Evolutionary conservation across 768 basidiomycete genomes (phyloP).

Genomic region (Pulveroboletus sp.): DNA sequence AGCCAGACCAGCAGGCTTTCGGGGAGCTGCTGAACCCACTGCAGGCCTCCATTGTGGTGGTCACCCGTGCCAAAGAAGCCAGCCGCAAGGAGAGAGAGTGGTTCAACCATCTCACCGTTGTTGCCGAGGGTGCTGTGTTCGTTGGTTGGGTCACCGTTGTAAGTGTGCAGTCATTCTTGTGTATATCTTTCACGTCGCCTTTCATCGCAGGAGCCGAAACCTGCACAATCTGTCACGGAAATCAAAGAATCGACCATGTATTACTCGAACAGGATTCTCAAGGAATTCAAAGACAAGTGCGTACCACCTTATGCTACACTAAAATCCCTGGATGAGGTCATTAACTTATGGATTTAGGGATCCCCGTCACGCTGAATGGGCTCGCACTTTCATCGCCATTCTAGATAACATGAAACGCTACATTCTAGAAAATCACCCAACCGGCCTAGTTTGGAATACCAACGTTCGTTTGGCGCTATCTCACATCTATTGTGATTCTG

Average conservation of each 20-base stretch:
- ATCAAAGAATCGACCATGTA: slow-evolving; percentile 85
- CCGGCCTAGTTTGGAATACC: slow-evolving; percentile 87
- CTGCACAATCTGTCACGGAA: slow-evolving; percentile 74
- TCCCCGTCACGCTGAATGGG: slow-evolving; percentile 86
- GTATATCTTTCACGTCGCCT: background rate
- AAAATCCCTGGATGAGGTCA: background rate
- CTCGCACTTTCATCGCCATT: slow-evolving; percentile 61
- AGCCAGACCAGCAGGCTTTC: slow-evolving; percentile 66
- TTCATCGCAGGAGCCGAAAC: slow-evolving; percentile 59
- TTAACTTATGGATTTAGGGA: slow-evolving; percentile 53
- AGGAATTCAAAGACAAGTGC: slow-evolving; percentile 91
- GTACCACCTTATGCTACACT: slow-evolving; percentile 27
- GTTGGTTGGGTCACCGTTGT: slow-evolving; percentile 90
- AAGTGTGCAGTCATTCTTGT: slow-evolving; percentile 28
- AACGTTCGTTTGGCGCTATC: slow-evolving; percentile 45
- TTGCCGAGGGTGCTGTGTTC: slow-evolving; percentile 79
- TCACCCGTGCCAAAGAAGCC: slow-evolving; percentile 80
- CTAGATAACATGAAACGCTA: slow-evolving; percentile 82
- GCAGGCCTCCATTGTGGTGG: slow-evolving; percentile 66
- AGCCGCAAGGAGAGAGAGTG: slow-evolving; percentile 79
- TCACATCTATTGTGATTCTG: background rate
- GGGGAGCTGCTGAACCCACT: slow-evolving; percentile 64
- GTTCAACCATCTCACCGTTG: slow-evolving; percentile 73
- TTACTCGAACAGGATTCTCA: slow-evolving; percentile 87
- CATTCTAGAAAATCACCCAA: slow-evolving; percentile 79